phyloP scores from a whole-genome alignment of 306 rosid species.

The Bauhinia variegata region DNA sequence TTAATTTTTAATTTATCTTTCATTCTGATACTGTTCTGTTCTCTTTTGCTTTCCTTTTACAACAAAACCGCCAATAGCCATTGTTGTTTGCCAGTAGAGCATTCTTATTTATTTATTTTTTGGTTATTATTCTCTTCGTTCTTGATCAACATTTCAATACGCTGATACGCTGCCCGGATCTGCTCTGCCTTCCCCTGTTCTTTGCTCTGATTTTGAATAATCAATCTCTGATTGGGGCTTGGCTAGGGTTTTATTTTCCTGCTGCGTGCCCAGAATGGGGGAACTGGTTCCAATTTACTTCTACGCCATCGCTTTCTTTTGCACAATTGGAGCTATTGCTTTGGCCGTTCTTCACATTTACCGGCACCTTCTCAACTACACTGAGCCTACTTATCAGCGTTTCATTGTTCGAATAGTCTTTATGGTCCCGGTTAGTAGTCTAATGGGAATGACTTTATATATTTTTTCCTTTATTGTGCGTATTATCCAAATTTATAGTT shows the following conservation, averaged over 20 bases:
- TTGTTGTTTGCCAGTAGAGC: slow-evolving; percentile 41
- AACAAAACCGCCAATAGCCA: slow-evolving; percentile 41
- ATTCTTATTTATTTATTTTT: background rate
- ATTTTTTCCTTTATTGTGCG: background rate
- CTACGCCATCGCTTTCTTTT: slow-evolving; percentile 67
- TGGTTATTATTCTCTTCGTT: background rate
- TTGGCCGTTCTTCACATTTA: slow-evolving; percentile 77
- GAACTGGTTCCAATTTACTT: slow-evolving; percentile 62
- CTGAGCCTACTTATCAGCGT: slow-evolving; percentile 96
- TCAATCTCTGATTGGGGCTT: slow-evolving; percentile 30
- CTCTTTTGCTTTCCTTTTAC: too few relatives aligned
- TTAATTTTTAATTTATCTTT: too few relatives aligned
- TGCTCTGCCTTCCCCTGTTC: background rate
- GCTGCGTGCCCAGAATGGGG: slow-evolving; percentile 49
- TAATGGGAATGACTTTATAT: background rate
- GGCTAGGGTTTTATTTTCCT: slow-evolving; percentile 48
- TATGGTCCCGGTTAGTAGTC: slow-evolving; percentile 87
- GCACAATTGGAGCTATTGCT: slow-evolving; percentile 85
- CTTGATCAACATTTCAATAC: background rate
- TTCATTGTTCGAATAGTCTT: slow-evolving; percentile 88
- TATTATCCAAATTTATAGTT: background rate
- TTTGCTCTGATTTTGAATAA: background rate
- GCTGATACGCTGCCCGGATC: too few relatives aligned
- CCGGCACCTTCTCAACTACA: slow-evolving; percentile 86
- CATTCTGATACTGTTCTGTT: too few relatives aligned